Evolutionary conservation across 495 filamentous ascomycete species (phyloP).

Genomic region (Trichoderma parareesei): DNA sequence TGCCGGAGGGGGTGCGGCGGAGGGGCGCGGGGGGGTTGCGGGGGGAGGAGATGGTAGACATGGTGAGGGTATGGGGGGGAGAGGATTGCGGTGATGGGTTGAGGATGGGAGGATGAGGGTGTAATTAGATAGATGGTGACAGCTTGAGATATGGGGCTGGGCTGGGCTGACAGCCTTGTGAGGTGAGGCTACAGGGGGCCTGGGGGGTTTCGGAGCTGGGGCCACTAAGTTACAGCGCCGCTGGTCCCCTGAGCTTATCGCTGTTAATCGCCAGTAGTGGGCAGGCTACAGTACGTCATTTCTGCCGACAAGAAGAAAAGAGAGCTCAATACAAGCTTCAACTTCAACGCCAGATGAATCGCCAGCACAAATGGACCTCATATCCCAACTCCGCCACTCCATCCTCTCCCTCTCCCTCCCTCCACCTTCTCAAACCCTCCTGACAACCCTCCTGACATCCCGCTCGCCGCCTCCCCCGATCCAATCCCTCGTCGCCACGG

Average conservation of each 20-base stretch:
- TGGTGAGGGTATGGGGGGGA: slow-evolving; percentile 24
- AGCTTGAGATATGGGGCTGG: neutral
- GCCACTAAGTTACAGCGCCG: neutral
- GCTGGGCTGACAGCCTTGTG: neutral
- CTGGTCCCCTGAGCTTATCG: neutral
- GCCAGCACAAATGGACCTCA: slow-evolving; percentile 18
- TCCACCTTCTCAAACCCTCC: slow-evolving; percentile 31
- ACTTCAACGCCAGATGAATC: neutral
- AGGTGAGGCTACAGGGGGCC: neutral
- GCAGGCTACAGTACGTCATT: neutral
- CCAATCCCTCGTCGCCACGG: slow-evolving; percentile 66
- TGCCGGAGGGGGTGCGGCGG: slow-evolving; percentile 32
- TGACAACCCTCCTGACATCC: slow-evolving; percentile 24
- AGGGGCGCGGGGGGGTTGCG: slow-evolving; percentile 40
- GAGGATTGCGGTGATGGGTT: neutral
- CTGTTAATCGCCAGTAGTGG: neutral
- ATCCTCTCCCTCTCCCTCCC: slow-evolving; percentile 29
- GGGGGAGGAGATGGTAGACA: slow-evolving; percentile 73
- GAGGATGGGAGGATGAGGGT: neutral
- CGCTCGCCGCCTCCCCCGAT: slow-evolving; percentile 52
- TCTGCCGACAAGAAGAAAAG: no score
- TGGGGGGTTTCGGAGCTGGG: neutral
- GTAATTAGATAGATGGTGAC: neutral
- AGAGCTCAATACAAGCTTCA: neutral
- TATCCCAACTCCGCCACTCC: slow-evolving; percentile 28